A percentile compares a stretch with the other conserved stretches of the same genome.
Conservation (phyloP, 2,329 filamentous ascomycete genomes). For the Lachnellula occidentalis region DNA sequence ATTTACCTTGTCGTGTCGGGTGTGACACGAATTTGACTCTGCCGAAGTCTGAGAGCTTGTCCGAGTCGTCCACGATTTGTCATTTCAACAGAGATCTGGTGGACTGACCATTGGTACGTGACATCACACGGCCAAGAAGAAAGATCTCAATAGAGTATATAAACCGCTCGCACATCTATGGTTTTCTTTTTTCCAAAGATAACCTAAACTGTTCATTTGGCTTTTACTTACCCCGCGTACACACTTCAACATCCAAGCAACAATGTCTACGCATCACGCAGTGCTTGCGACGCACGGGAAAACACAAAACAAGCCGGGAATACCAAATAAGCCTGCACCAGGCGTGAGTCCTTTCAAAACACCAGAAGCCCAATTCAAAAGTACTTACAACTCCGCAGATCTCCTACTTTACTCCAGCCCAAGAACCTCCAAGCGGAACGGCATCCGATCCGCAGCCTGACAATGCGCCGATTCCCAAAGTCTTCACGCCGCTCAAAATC, state of each 20-base stretch:
- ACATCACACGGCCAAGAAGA: too few species aligned
- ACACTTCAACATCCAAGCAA: background rate
- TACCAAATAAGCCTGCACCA: constrained; percentile 23
- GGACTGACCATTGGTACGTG: too few species aligned
- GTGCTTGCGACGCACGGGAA: constrained; percentile 15
- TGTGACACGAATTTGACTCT: too few species aligned
- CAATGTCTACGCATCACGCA: constrained; percentile 20
- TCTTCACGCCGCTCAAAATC: constrained; percentile 38
- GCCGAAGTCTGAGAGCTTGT: too few species aligned
- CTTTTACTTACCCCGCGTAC: background rate
- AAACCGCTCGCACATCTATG: background rate
- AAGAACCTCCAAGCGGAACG: constrained; percentile 40
- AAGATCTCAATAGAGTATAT: too few species aligned
- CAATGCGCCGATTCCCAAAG: constrained; percentile 45
- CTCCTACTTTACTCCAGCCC: constrained; percentile 43
- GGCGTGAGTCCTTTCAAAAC: constrained; percentile 14
- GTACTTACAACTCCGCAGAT: constrained; percentile 17
- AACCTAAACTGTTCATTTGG: background rate
- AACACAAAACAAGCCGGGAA: constrained; percentile 8
- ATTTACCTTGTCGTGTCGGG: background rate
- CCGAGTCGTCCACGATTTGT: background rate
- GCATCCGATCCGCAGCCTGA: constrained; percentile 40
- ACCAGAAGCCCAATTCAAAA: background rate
- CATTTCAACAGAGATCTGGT: background rate
- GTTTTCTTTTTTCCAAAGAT: background rate